A percentile compares a stretch with the other conserved stretches of the same genome.
These are phyloP conservation scores for Leishmania guyanensis DNA, from an alignment of 208 protist species.

Conservation along the genomic window DNA sequence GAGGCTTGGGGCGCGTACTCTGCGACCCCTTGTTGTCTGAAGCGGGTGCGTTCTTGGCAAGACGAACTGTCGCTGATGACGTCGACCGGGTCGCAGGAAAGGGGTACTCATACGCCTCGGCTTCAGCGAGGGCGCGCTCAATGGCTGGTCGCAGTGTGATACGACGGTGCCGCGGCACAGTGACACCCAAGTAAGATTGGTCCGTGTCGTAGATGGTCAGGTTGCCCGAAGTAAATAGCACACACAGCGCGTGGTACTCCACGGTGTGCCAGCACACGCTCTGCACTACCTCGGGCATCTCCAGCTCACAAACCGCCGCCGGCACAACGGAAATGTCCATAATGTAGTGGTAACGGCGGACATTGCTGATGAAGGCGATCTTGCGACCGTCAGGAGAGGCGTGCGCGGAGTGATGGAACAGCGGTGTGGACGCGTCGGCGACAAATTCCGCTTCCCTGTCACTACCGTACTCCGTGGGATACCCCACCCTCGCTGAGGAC, in stretches of 20 bases:
- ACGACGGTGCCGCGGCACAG: conserved; percentile 33
- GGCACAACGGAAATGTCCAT: conserved; percentile 45
- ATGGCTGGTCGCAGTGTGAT: conserved; percentile 27
- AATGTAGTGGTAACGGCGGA: conserved; percentile 55
- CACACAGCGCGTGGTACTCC: conserved; percentile 33
- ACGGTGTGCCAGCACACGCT: conserved; percentile 72
- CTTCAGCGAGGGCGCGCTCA: conserved; percentile 22
- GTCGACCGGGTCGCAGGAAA: not conserved
- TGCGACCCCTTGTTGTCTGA: not conserved
- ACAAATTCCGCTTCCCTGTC: not conserved
- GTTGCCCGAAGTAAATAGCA: conserved; percentile 51
- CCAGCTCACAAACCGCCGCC: conserved; percentile 56
- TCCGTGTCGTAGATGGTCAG: conserved; percentile 51
- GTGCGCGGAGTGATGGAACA: conserved; percentile 55
- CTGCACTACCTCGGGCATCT: conserved; percentile 53
- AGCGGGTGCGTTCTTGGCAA: not conserved
- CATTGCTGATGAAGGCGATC: conserved; percentile 66
- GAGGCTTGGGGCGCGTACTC: not conserved
- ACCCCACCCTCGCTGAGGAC: not conserved
- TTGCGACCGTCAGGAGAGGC: conserved; percentile 50
- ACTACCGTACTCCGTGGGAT: not conserved
- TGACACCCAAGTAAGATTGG: conserved; percentile 35
- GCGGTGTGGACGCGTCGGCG: not conserved
- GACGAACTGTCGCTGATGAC: not conserved
- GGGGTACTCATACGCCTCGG: not conserved